Evolutionary conservation across 148 eudicot species (phyloP), one percentile per base, ranked within the genome.

Genomic region (Arctostaphylos glauca): DNA sequence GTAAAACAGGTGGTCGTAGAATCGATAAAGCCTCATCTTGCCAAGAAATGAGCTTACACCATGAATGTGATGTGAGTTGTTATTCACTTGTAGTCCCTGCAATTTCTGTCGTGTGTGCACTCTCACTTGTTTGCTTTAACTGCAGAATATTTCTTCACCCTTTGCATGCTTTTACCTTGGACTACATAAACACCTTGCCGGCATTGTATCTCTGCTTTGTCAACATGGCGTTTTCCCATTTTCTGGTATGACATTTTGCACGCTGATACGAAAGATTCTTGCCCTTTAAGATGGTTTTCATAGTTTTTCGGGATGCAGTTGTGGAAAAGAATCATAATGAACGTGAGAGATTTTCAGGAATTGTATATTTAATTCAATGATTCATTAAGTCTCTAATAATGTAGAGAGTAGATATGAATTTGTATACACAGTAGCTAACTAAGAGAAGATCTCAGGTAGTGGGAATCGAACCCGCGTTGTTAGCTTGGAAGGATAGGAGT

Each of bases 1-100:
- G 46, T 81, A 55, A 54, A 84, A 79, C 96, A 96, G 96, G 98
- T 96, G 81, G 98, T 96, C 66, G 93, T 96, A 60, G 98, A 94
- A 85, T 91, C 93, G 3, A 87, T 93, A 80, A 96, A 91, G 88
- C 92, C 96, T 81, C 87, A 89, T 88, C 94, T 92, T 15, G n/a
- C 48, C 9, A 70, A 70, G 16, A 70, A 70, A 15, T 74, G 53
- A 91, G 83, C 82, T 89, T 90, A 90, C 84, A 87, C 72, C 6
- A 16, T 12, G 38, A 49, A 5, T 4, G 46, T 48, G 55, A 19
- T 12, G 31, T 70, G 74, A 38, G 48, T 38, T 5, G 4, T 6
- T 15, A 70, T 70, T 38, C 46, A 70, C 49, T 43, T 38, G 3
- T 41, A 70, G 48, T 70, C 21, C n/a, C 23, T 74, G 77, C 31